phyloP scores from a whole-genome alignment of 1,284 basidiomycete species.

The Cutaneotrichosporon cutaneum region DNA sequence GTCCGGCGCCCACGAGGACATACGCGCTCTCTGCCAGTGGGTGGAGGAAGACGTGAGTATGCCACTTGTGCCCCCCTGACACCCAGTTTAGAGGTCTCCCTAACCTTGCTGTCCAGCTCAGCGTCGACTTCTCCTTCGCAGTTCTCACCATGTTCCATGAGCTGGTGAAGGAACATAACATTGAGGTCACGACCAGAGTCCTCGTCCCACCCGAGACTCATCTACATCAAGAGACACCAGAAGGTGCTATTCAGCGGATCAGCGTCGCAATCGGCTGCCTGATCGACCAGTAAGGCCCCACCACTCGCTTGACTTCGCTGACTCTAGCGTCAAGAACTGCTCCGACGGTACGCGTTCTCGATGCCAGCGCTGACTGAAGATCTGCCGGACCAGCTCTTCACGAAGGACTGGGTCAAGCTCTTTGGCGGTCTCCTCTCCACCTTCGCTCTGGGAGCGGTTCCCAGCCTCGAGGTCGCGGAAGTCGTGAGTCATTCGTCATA shows the following conservation, averaged over 20 bases:
- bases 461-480: not conserved
- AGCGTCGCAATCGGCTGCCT: not conserved
- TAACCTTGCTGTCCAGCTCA: not conserved
- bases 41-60: not conserved
- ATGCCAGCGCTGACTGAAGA: not conserved
- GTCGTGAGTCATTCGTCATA: not conserved
- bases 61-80: not conserved
- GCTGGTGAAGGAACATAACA: not conserved
- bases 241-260: not conserved
- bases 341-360: not conserved
- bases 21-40: not conserved
- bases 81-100: not conserved
- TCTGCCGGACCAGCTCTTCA: not conserved
- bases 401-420: conserved; percentile 2
- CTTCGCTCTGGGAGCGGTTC: not conserved
- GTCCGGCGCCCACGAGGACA: not conserved
- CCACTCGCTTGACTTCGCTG: not conserved
- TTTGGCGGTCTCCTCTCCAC: not conserved
- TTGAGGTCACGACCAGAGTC: not conserved
- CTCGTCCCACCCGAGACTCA: not conserved
- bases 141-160: not conserved
- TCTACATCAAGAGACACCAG: not conserved
- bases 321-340: not conserved
- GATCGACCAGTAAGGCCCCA: not conserved
- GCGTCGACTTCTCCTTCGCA: not conserved